Conservation (phyloP, 768 basidiomycete species). For the Omphalotus guepiniiformis region DNA sequence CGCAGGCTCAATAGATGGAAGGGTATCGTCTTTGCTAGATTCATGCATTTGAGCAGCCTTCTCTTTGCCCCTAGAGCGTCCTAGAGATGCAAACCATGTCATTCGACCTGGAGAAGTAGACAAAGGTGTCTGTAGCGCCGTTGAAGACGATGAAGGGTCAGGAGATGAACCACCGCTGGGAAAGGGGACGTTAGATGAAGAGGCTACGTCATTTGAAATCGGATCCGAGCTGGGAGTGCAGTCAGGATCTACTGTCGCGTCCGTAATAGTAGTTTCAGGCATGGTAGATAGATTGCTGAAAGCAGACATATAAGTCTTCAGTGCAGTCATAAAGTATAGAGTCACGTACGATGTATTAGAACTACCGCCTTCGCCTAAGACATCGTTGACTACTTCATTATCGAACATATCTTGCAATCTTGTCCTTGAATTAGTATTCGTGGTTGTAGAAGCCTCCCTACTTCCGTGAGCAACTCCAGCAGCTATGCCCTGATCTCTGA, state of each 20-base stretch:
- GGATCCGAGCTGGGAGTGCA: not conserved
- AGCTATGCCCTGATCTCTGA: not conserved
- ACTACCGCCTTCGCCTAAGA: not conserved
- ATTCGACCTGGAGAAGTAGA: conserved; percentile 1
- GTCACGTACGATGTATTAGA: too few relatives aligned
- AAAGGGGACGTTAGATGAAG: not conserved
- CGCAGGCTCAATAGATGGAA: not conserved
- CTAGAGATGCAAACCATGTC: conserved; percentile 32
- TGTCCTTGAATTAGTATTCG: conserved; percentile 1
- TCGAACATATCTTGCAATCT: conserved; percentile 2
- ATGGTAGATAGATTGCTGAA: not conserved
- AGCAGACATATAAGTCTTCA: not conserved
- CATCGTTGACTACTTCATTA: too few relatives aligned
- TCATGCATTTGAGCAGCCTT: conserved; percentile 19
- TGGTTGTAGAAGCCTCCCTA: not conserved
- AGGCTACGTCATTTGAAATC: not conserved
- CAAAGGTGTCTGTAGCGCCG: not conserved
- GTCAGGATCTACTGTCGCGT: not conserved
- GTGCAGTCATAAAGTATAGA: too few relatives aligned
- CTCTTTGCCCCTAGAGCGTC: conserved; percentile 24
- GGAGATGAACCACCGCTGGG: not conserved
- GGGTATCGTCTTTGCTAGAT: not conserved
- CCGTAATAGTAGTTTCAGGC: not conserved
- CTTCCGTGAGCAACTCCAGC: not conserved
- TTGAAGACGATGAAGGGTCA: not conserved